Base-by-base conservation (phyloP, 345 rosid genomes). In the Raphanus sativus region DNA sequence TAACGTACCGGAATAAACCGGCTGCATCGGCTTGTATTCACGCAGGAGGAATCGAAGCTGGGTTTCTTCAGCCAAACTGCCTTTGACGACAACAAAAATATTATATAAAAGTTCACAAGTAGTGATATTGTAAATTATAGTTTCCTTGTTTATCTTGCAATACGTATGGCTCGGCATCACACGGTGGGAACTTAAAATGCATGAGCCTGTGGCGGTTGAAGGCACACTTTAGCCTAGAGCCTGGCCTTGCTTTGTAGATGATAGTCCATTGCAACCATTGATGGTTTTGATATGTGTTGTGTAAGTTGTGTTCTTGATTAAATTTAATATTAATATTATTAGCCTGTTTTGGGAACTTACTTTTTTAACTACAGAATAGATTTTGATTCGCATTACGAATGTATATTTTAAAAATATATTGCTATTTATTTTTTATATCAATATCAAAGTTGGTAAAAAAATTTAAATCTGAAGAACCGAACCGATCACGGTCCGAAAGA, bases 1-100 rank as follows among this genome's bases (percentile, higher is more conserved):
- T 90, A 25, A 88, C 80, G 4, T 86, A 86, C 81, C 73, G 17
- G 48, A 77, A 76, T 54, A 77, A 80, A 75, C 85, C 83, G 45
- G 93, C 91, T 1, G 54, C 68, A 6, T 89, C 97, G n/a, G 82
- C 86, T 36, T 92, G 97, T 50, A 60, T 1, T 12, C 81, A 88
- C 62, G 96, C 91, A 0, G 84, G 78, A 15, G 91, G 96, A 13
- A 76, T 77, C 0, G 77, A 85, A 73, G 83, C 88, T 9, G 90
- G 88, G 3, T 13, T 68, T 11, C 58, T 84, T 61, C 84, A 80
- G 73, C 88, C 88, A 34, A 61, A 69, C 36, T 87, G 90, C 62
- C 73, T 89, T 50, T 82, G 67, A 79, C 25, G 32, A 52, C 56
- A 50, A n/a, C 21, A 50, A 50, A 36, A 48, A 5, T 50, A 50